Evolutionary conservation across 805 yeast genomes (phyloP).

Genomic region (Starmerella ratchasimensis): DNA sequence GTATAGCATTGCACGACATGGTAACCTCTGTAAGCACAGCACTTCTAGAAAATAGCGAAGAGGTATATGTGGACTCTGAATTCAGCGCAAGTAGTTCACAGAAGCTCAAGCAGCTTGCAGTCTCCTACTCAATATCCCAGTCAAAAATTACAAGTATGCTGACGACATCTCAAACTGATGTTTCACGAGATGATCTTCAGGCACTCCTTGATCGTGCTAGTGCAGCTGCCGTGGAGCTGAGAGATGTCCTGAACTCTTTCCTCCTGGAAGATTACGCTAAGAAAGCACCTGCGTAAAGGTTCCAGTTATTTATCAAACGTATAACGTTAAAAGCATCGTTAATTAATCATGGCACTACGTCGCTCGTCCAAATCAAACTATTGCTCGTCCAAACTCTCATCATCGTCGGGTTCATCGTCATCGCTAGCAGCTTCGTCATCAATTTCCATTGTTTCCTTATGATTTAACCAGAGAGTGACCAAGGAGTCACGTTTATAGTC

Average conservation of each 20-base stretch:
- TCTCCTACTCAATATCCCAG: constrained; percentile 15
- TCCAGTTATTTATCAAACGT: no score
- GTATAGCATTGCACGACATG: constrained; percentile 64
- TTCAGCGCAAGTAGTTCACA: constrained; percentile 2
- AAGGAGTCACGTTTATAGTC: constrained; percentile 8
- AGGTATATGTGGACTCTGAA: constrained; percentile 15
- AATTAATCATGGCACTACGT: no score
- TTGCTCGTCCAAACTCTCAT: no score
- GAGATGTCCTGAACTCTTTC: constrained; percentile 18
- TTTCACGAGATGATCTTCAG: constrained; percentile 10
- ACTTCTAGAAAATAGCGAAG: constrained; percentile 1
- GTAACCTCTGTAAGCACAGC: constrained; percentile 36
- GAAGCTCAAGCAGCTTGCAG: constrained; percentile 16
- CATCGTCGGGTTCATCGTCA: no score
- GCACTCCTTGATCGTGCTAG: constrained; percentile 15
- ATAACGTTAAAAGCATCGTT: no score
- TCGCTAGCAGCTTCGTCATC: no score
- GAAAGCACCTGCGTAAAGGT: no score
- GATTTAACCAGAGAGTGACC: constrained; percentile 4
- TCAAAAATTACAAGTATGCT: constrained; percentile 17
- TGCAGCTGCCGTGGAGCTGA: constrained; percentile 14
- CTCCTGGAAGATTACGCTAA: constrained; percentile 19
- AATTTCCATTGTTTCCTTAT: not conserved
- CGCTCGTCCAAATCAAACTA: no score
- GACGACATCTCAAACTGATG: constrained; percentile 12